Conservation (phyloP, 1,139 yeast species). For the Magnusiomyces magnusii region DNA sequence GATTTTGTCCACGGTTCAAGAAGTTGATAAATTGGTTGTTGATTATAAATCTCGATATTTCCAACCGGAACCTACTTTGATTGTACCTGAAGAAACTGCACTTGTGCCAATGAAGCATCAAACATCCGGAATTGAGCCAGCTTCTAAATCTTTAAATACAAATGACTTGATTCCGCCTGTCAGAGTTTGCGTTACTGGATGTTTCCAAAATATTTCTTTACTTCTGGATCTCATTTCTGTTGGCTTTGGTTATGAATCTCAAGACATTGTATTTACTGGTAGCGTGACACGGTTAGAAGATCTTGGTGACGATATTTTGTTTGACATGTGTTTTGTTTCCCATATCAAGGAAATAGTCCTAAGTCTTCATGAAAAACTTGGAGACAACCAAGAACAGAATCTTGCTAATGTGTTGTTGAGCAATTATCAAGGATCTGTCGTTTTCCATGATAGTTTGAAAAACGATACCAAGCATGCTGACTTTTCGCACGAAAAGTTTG, state of each 20-base stretch:
- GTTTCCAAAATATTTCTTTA: conserved; percentile 2
- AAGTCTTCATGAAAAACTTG: conserved; percentile 6
- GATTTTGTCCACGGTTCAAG: background rate
- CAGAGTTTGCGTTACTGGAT: background rate
- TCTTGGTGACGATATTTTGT: background rate
- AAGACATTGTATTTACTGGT: background rate
- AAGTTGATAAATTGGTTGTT: background rate
- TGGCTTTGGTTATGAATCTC: background rate
- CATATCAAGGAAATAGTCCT: background rate
- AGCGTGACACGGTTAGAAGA: background rate
- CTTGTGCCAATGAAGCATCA: too few relatives aligned
- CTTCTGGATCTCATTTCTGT: background rate
- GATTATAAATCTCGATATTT: background rate
- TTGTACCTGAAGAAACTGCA: too few relatives aligned
- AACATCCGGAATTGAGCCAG: background rate
- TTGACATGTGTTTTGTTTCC: conserved; percentile 1
- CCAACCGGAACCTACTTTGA: background rate
- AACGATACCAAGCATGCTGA: conserved; percentile 10
- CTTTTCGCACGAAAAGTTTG: conserved; percentile 9
- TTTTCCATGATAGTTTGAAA: conserved; percentile 9
- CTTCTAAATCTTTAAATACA: background rate
- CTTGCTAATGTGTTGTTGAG: background rate
- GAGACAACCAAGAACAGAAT: background rate
- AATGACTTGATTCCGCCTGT: background rate
- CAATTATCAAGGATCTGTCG: conserved; percentile 12